phyloP scores from a whole-genome alignment of 305 asterid genomes.

The Withania somnifera region DNA sequence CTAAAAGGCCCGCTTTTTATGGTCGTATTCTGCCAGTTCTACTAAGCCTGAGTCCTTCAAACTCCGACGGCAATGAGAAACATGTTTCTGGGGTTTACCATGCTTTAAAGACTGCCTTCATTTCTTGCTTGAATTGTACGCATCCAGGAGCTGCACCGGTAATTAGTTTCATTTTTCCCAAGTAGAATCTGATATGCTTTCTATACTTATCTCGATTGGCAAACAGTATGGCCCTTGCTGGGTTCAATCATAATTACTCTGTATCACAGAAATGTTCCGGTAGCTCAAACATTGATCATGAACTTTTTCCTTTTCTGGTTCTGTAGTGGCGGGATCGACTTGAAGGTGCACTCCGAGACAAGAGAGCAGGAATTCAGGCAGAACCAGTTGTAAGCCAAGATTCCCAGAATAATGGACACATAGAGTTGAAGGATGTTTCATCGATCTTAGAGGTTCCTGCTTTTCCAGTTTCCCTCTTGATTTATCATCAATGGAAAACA shows the following conservation, averaged over 20 bases:
- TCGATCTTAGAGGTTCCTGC: constrained; percentile 36
- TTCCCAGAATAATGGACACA: constrained; percentile 29
- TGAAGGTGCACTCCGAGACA: constrained; percentile 57
- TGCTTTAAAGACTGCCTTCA: constrained; percentile 80
- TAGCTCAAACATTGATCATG: not conserved
- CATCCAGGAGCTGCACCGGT: constrained; percentile 99
- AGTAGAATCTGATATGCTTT: not conserved
- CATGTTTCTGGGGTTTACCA: constrained; percentile 60
- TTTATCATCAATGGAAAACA: not conserved
- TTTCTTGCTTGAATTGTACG: constrained; percentile 80
- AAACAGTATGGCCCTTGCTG: not conserved
- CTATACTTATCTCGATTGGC: not conserved
- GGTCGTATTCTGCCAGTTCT: constrained; percentile 95
- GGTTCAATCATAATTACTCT: not conserved
- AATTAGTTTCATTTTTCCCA: constrained; percentile 10
- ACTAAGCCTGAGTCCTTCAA: constrained; percentile 70
- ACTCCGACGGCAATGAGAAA: constrained; percentile 47
- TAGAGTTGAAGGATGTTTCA: constrained; percentile 31
- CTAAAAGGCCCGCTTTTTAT: constrained; percentile 90
- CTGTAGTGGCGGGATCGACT: constrained; percentile 87
- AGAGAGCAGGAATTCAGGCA: constrained; percentile 37
- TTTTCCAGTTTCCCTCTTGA: constrained; percentile 1
- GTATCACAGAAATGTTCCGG: not conserved
- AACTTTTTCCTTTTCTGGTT: not conserved
- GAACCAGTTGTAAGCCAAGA: constrained; percentile 29